phyloP scores from a whole-genome alignment of 345 rosid species.

The Sonneratia alba region DNA sequence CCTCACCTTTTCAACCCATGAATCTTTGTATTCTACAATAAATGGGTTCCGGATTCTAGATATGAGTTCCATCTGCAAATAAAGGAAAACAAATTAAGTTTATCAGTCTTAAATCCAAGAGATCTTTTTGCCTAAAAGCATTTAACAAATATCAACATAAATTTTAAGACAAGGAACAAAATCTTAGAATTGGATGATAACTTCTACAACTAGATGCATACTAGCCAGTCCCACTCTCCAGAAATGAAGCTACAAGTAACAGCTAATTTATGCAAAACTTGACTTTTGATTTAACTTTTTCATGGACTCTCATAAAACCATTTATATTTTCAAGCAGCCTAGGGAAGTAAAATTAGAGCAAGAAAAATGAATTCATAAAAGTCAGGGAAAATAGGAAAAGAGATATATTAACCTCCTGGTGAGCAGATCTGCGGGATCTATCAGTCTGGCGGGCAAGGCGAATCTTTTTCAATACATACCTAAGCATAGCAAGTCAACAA shows the following conservation, averaged over 20 bases:
- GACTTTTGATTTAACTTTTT: not conserved
- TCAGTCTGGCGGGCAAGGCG: constrained; percentile 99
- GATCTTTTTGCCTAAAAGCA: no score
- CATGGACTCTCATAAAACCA: not conserved
- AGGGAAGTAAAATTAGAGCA: not conserved
- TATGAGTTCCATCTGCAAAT: constrained; percentile 89
- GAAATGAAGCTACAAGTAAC: not conserved
- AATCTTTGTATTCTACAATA: constrained; percentile 95
- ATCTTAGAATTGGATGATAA: not conserved
- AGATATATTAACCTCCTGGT: constrained; percentile 70
- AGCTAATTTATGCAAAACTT: not conserved
- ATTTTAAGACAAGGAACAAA: no score
- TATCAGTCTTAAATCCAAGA: not conserved
- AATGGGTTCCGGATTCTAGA: constrained; percentile 78
- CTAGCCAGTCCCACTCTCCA: not conserved
- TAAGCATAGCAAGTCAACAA: constrained; percentile 17
- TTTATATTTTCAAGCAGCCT: not conserved
- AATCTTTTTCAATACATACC: constrained; percentile 96
- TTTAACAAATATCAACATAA: no score
- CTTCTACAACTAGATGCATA: not conserved
- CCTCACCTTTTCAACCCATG: constrained; percentile 98
- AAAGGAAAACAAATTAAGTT: not conserved
- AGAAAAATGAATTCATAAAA: not conserved
- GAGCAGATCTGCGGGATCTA: constrained; percentile 95
- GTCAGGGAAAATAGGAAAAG: not conserved